A percentile compares a stretch with the other conserved stretches of the same genome.
These are phyloP conservation scores for Raddia distichophylla DNA, from an alignment of 176 grass and related monocot species.

Conservation along the genomic window DNA sequence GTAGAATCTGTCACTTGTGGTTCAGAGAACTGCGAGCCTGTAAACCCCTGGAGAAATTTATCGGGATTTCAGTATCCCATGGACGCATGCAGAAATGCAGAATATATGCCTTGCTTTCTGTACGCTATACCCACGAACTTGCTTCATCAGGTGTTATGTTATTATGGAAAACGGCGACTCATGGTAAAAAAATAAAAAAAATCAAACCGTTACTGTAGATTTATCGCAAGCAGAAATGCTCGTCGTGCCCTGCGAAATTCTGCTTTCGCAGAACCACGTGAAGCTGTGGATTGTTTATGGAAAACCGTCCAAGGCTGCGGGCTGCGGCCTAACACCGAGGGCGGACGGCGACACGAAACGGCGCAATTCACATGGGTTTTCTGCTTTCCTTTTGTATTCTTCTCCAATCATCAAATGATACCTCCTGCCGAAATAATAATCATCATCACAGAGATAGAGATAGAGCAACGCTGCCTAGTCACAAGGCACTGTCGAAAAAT, in stretches of 20 bases:
- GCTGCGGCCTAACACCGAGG: conserved; percentile 16
- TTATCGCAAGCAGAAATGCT: neutral
- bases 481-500: neutral
- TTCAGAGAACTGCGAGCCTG: neutral
- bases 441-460: too few relatives aligned
- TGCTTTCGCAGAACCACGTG: neutral
- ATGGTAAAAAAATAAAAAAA: too few relatives aligned
- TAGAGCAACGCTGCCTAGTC: neutral
- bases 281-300: neutral
- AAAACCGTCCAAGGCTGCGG: too few relatives aligned
- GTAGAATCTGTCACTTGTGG: conserved; percentile 14
- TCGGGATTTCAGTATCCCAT: neutral
- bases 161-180: neutral
- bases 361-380: neutral
- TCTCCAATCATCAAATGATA: neutral
- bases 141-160: neutral
- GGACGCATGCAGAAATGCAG: neutral
- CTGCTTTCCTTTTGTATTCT: neutral
- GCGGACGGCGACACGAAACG: neutral
- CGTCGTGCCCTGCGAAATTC: neutral
- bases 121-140: neutral
- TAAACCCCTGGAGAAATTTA: neutral
- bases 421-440: neutral
- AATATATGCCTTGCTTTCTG: neutral
- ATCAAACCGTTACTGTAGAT: neutral